Base-by-base conservation (phyloP, 2,329 filamentous ascomycete genomes). In the Alternaria sp. region DNA sequence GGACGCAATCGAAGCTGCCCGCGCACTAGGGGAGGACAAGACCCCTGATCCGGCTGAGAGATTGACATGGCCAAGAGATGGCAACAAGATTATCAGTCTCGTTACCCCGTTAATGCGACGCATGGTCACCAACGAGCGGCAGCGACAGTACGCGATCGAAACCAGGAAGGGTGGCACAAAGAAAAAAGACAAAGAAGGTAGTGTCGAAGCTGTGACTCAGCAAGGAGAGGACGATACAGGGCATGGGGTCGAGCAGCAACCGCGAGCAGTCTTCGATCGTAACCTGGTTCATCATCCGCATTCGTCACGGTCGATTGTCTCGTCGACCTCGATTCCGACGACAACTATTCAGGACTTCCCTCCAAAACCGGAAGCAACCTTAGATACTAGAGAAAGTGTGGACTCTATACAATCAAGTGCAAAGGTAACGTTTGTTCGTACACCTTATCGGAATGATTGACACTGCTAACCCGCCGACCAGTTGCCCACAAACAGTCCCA, bases 71-170 rank as follows among this genome's bases (percentile, higher is more conserved):
- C 85, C 86, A 4, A 77, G 79, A 48, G 85, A 87, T 64, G 81
- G 81, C 51, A 84, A 85, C 57, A 83, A 83, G 61, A 85, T 87
- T 51, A 84, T 87, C 41, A 80, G 82, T n/a, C 74, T 86, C 22
- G 82, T 86, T n/a, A 87, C 85, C 62, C 85, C 85, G 12, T 72
- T 87, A 46, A 77, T 88, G 60, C 76, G 85, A 58, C 79, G 85
- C 25, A 87, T 87, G 85, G 85, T 87, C 12, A 87, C 85, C 16
- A 88, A 88, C 60, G 86, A 87, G 70, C 79, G 85, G 25, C 85
- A 88, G 68, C 79, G 85, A 38, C 80, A 85, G 68, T 87, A 87
- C 72, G 85, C 85, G 1, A 83, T 86, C 30, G 84, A 86, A 71
- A 85, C 83, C 1, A 80, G 85, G 41, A 86, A 85, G 63, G 81